phyloP scores from a whole-genome alignment of 305 asterid species.

The Fraxinus velutina region DNA sequence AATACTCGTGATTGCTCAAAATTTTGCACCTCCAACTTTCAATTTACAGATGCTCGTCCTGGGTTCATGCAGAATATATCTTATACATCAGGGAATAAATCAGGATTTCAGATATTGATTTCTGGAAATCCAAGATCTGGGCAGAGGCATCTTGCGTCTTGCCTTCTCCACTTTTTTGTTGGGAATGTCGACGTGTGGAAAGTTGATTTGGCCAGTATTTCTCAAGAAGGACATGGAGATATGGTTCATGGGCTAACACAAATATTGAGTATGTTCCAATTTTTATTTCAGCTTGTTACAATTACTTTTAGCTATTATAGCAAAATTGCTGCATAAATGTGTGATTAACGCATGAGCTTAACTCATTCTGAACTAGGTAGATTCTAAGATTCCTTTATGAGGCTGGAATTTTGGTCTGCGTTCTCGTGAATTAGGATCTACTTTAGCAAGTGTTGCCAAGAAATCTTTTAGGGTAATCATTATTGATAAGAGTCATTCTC shows the following conservation, averaged over 20 bases:
- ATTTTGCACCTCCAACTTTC: constrained; percentile 48
- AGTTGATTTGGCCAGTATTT: constrained; percentile 83
- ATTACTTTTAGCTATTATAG: constrained; percentile 9
- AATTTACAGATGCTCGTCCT: constrained; percentile 45
- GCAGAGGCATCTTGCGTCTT: constrained; percentile 88
- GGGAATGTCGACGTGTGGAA: constrained; percentile 79
- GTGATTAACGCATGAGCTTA: constrained; percentile 9
- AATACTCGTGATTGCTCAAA: constrained; percentile 38
- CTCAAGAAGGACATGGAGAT: constrained; percentile 95
- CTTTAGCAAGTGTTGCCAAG: not conserved
- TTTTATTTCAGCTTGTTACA: constrained; percentile 10
- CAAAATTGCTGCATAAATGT: constrained; percentile 8
- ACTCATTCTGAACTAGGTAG: constrained; percentile 4
- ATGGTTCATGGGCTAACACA: constrained; percentile 76
- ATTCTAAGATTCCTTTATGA: constrained; percentile 13
- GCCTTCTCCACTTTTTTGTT: constrained; percentile 84
- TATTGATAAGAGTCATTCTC: not conserved
- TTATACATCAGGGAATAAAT: constrained; percentile 36
- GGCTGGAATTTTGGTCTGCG: constrained; percentile 1
- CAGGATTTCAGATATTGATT: constrained; percentile 78
- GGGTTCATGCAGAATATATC: constrained; percentile 37
- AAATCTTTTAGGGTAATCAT: not conserved
- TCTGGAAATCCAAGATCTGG: constrained; percentile 85
- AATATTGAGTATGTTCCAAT: constrained; percentile 65
- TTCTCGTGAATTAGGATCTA: constrained; percentile 11